These are phyloP conservation scores for Solanum neorickii DNA, from an alignment of 257 asterid genomes.

Conservation along the genomic window DNA sequence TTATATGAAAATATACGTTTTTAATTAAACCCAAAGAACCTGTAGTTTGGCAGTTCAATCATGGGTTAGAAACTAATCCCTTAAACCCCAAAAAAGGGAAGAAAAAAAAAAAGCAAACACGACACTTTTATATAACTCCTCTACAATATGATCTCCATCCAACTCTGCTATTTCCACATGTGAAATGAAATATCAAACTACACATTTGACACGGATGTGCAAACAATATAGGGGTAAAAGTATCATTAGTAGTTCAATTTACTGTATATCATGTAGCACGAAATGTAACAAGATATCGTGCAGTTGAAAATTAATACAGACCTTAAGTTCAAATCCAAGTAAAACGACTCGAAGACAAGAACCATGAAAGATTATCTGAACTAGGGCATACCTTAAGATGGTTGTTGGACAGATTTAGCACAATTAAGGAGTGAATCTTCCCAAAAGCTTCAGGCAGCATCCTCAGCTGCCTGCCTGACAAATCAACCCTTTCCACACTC, in stretches of 20 bases:
- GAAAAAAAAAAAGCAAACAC: not conserved
- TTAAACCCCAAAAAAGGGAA: no score
- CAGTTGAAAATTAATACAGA: not conserved
- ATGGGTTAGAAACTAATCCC: not conserved
- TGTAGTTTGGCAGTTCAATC: not conserved
- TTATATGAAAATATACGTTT: no score
- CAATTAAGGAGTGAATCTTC: conserved; percentile 37
- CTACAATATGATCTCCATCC: not conserved
- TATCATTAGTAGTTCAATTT: not conserved
- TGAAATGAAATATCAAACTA: not conserved
- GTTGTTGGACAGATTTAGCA: conserved; percentile 63
- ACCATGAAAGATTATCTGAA: not conserved
- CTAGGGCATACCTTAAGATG: conserved; percentile 51
- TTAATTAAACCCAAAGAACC: not conserved
- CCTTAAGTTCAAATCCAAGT: not conserved
- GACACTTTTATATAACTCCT: not conserved
- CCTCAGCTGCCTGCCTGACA: conserved; percentile 46
- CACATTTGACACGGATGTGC: not conserved
- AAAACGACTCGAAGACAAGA: not conserved
- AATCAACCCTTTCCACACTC: conserved; percentile 45
- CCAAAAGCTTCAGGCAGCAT: conserved; percentile 80
- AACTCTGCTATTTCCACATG: not conserved
- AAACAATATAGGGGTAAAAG: not conserved
- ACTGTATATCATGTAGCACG: not conserved
- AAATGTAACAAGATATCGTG: not conserved